phyloP scores from a whole-genome alignment of 352 stramenopile species.

The Globisporangium ultimum region DNA sequence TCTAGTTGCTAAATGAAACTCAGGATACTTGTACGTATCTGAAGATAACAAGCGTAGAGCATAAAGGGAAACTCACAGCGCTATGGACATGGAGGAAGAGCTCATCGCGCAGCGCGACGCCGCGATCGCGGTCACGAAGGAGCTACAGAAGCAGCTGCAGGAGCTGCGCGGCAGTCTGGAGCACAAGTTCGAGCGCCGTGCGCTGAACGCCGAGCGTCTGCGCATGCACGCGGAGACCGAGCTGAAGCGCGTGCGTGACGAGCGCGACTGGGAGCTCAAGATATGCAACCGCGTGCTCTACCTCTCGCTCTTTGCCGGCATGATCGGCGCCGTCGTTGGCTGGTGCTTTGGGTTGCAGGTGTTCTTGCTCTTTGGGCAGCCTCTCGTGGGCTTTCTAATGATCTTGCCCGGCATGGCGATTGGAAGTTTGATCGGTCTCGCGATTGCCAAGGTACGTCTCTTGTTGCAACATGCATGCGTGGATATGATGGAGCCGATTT shows the following conservation, averaged over 20 bases:
- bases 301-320: conserved; percentile 48
- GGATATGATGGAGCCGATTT: too few relatives aligned
- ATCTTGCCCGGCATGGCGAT: conserved; percentile 59
- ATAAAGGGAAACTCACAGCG: not conserved
- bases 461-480: too few relatives aligned
- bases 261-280: conserved; percentile 47
- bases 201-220: conserved; percentile 64
- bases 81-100: conserved; percentile 61
- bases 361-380: conserved; percentile 45
- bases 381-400: conserved; percentile 62
- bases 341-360: conserved; percentile 48
- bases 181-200: conserved; percentile 57
- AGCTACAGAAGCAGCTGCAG: conserved; percentile 66
- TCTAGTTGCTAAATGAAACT: not conserved
- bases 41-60: not conserved
- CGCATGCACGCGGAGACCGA: conserved; percentile 63
- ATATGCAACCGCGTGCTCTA: conserved; percentile 47
- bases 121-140: conserved; percentile 69
- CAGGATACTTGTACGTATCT: not conserved
- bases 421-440: conserved; percentile 40
- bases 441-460: conserved; percentile 44
- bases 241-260: conserved; percentile 33
- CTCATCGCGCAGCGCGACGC: conserved; percentile 70
- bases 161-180: conserved; percentile 44
- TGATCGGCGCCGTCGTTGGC: conserved; percentile 44